Conservation (phyloP, 169 alveolate species). For the Toxoplasma gondii region DNA sequence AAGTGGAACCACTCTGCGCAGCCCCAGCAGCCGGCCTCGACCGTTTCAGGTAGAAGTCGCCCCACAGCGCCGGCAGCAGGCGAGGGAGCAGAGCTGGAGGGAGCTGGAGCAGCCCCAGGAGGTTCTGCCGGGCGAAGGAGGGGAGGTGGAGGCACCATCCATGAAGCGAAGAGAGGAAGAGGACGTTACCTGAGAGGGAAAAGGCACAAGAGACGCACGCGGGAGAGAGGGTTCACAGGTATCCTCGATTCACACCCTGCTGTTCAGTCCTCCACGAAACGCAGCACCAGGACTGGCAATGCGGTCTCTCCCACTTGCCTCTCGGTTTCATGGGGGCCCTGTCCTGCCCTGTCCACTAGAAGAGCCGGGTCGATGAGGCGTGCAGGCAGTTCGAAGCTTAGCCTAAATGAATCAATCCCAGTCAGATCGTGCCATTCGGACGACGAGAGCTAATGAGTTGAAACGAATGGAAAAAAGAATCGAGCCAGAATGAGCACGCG, state of each 20-base stretch:
- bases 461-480: too few relatives aligned
- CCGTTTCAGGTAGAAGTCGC: constrained; percentile 45
- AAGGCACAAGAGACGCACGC: neutral
- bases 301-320: too few relatives aligned
- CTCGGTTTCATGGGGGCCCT: too few relatives aligned
- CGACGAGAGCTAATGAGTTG: too few relatives aligned
- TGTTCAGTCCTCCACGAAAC: too few relatives aligned
- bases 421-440: too few relatives aligned
- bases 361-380: too few relatives aligned
- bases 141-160: constrained; percentile 61
- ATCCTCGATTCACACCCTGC: neutral
- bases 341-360: too few relatives aligned
- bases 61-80: constrained; percentile 54
- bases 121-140: constrained; percentile 7
- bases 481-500: too few relatives aligned
- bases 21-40: neutral
- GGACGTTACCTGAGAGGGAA: constrained; percentile 29
- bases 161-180: constrained; percentile 56
- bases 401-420: too few relatives aligned
- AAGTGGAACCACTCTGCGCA: neutral
- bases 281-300: too few relatives aligned
- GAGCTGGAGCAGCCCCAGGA: constrained; percentile 26
- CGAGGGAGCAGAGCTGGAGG: constrained; percentile 6
- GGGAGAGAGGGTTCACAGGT: neutral
- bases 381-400: too few relatives aligned